Base-by-base conservation (phyloP, 1,284 basidiomycete genomes). In the Boletus sp. region DNA sequence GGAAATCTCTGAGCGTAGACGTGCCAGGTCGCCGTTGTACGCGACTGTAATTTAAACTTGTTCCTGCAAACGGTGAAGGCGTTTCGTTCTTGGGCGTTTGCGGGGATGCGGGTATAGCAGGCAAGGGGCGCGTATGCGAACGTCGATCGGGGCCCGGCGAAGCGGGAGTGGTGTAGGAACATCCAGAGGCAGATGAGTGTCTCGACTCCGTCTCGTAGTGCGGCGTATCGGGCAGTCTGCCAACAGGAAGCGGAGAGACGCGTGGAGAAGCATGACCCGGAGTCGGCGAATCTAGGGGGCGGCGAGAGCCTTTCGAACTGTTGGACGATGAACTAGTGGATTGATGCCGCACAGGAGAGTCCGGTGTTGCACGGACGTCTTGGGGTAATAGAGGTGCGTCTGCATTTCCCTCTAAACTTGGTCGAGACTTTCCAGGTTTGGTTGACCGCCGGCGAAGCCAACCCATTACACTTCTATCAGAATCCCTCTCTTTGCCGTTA, bases 371-470 rank as follows among this genome's bases (percentile, higher is more conserved):
- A 5, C 51, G 41, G 19, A 39, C 14, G 34, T 54, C 56, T 22
- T 51, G 50, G 6, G 51, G 50, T 22, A 60, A 32, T 8, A 53
- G 41, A n/a, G 49, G 51, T 35, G 32, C 38, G 17, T 59, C 56
- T n/a, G 41, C 5, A 20, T 42, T 54, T 16, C 34, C 38, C 27
- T 65, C 63, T 36, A 43, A 65, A 34, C 36, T 51, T 23, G 61
- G 57, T 13, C 63, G 65, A 30, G 54, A 29, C 47, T 49, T 58
- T 44, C 53, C 34, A 45, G 50, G 58, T 57, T 65, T 64, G 44
- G 54, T 29, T 48, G 76, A 76, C 66, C 74, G 76, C 53, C 77
- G 72, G 59, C 77, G 79, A 52, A 83, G 78, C 83, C 83, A 86
- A 12, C 63, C 54, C 43, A 72, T 73, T 40, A 72, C 46, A 54